These are phyloP conservation scores for Lepidopterella palustris DNA, from an alignment of 495 filamentous ascomycete genomes.

Conservation along the genomic window DNA sequence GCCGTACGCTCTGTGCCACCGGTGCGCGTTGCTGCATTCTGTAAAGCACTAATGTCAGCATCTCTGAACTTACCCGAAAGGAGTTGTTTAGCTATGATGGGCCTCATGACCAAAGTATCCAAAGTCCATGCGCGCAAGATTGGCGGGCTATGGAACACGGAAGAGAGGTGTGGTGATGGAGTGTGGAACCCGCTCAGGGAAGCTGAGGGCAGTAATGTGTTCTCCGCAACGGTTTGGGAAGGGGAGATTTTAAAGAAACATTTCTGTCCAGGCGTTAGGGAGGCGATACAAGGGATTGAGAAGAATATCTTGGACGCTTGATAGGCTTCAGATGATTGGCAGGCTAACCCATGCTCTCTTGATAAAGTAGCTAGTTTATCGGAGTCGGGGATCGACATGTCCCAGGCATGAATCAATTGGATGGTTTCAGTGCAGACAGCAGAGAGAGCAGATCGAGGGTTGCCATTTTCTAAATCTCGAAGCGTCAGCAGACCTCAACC, in stretches of 20 bases:
- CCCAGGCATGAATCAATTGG: too few species aligned
- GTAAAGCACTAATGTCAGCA: constrained; percentile 79
- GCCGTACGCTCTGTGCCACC: constrained; percentile 57
- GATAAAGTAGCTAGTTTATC: neutral
- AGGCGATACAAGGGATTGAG: constrained; percentile 52
- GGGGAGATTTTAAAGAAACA: constrained; percentile 79
- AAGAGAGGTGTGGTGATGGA: constrained; percentile 84
- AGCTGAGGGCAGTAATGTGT: constrained; percentile 79
- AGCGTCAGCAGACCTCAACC: too few species aligned
- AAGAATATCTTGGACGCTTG: constrained; percentile 21
- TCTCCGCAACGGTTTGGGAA: constrained; percentile 87
- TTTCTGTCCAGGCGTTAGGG: constrained; percentile 78
- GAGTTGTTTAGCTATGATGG: constrained; percentile 67
- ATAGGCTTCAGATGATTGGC: neutral
- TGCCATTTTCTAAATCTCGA: too few species aligned
- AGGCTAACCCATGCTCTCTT: neutral
- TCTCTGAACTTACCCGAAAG: constrained; percentile 87
- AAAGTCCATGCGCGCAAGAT: constrained; percentile 67
- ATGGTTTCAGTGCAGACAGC: too few species aligned
- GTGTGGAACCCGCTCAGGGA: constrained; percentile 55
- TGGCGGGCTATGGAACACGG: constrained; percentile 69
- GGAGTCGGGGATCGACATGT: too few species aligned
- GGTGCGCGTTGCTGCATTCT: constrained; percentile 76
- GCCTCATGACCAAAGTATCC: constrained; percentile 64
- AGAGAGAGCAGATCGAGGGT: too few species aligned